Evolutionary conservation across 179 eudicot species (phyloP), one percentile per base, ranked within the genome.

Genomic region (Pouteria campechiana): DNA sequence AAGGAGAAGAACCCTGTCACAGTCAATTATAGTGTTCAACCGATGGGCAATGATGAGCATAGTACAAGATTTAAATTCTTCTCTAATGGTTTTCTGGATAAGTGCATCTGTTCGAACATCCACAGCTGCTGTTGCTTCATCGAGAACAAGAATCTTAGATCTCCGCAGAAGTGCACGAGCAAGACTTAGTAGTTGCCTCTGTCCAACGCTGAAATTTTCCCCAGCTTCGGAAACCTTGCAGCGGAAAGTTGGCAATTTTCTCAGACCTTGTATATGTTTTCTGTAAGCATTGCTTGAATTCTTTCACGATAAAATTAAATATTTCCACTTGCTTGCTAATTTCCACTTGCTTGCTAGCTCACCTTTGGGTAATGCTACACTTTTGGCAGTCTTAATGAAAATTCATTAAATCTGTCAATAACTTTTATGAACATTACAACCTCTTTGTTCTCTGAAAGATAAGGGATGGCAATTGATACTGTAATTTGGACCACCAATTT

Each of bases 201-300:
- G 81, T 32, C 81, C 81, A 24, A 74, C 81, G 33, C 82, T 75
- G 57, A 75, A 75, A 48, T 76, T 76, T n/a, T 76, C 83, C 32
- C 78, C 83, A 17, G 67, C 73, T 37, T 72, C 83, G 2, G 75
- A 65, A 35, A 76, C 83, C 82, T 75, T 29, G 7, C 32, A 9
- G 43, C 14, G 34, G 3, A 28, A 9, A 18, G 16, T n/a, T 4
- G 42, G 2, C 2, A 22, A 5, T 2, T n/a, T n/a, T n/a, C n/a
- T n/a, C n/a, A n/a, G n/a, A n/a, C n/a, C n/a, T n/a, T n/a, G n/a
- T n/a, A n/a, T n/a, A n/a, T n/a, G n/a, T 25, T 14, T 17, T 21
- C 11, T 12, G n/a, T 33, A 12, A 22, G 20, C 17, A 31, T 8
- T 14, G 11, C 1, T 46, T 17, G 32, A 6, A n/a, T 46, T 3